Evolutionary conservation across 2,329 filamentous ascomycete genomes (phyloP), one percentile per base, ranked within the genome.

Genomic region (Pseudogymnoascus sp.): DNA sequence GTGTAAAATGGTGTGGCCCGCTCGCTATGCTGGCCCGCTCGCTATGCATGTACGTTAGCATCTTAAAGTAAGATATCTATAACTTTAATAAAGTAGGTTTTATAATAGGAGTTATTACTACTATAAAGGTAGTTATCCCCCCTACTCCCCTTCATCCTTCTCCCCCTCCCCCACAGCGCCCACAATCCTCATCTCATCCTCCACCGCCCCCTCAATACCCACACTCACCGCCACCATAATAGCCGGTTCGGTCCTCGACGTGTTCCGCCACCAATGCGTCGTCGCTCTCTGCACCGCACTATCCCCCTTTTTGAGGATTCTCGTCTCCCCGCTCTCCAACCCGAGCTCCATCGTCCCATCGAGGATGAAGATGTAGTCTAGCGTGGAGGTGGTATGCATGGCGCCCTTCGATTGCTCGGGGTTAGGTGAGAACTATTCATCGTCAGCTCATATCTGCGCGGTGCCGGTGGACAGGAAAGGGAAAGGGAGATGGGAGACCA

Each of bases 211-310:
- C 58, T 60, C 33, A 7, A 60, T 16, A 5, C 33, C 33, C 12
- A 60, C 33, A 60, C 45, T 30, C 5, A 52, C 45, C 14, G n/a
- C 45, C 2, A 6, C 45, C 66, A 67, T 67, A 12, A 66, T 60
- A 7, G 64, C 64, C 64, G 65, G 67, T 6, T 63, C 60, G 5
- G 65, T 65, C 41, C 62, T 66, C 0, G 72, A 72, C 14, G 73
- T 69, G 63, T 80, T 80, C 11, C 71, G 67, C 76, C 78, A 81
- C 7, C 69, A 67, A 65, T 81, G 79, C 62, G 75, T 78, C 6
- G 72, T 74, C 0, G 77, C 79, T 49, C 75, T 69, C 65, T 79
- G 76, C 0, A 79, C 70, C 16, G 77, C 69, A 12, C 75, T 66
- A 58, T 79, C 76, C 22, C 76, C 77, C 3, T 69, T 67, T 35